Evolutionary conservation across 1,284 basidiomycete species (phyloP).

Genomic region (Ceratobasidium sp.): DNA sequence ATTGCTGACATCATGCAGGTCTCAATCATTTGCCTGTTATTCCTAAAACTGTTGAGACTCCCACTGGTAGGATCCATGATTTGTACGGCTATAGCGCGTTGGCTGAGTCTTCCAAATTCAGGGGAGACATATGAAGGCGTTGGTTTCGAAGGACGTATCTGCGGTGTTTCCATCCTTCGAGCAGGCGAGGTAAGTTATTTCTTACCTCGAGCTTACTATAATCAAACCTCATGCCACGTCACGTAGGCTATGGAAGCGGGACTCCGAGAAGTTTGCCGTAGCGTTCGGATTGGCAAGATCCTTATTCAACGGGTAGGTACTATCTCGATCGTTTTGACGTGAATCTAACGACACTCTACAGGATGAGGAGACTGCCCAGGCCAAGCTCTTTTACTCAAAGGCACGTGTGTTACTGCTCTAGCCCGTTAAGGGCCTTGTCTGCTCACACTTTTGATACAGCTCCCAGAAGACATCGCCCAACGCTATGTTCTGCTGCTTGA

Average conservation of each 20-base stretch:
- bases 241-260: slow-evolving; percentile 92
- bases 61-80: slow-evolving; percentile 64
- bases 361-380: slow-evolving; percentile 92
- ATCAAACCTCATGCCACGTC: neutral
- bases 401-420: slow-evolving; percentile 57
- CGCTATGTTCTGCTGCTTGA: slow-evolving; percentile 96
- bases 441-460: slow-evolving; percentile 64
- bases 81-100: neutral
- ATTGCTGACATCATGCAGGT: slow-evolving; percentile 72
- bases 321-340: neutral
- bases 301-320: slow-evolving; percentile 86
- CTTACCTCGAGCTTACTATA: slow-evolving; percentile 2
- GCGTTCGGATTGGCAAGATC: slow-evolving; percentile 92
- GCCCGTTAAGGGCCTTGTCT: neutral
- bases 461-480: slow-evolving; percentile 92
- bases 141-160: slow-evolving; percentile 94
- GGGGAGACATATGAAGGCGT: slow-evolving; percentile 89
- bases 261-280: slow-evolving; percentile 92
- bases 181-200: slow-evolving; percentile 77
- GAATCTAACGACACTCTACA: slow-evolving; percentile 55
- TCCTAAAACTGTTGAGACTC: slow-evolving; percentile 83
- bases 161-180: slow-evolving; percentile 92
- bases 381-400: slow-evolving; percentile 92
- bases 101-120: slow-evolving; percentile 59
- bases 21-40: slow-evolving; percentile 95